Base-by-base conservation (phyloP, 2,329 filamentous ascomycete genomes). In the Trichophyton benhamiae region DNA sequence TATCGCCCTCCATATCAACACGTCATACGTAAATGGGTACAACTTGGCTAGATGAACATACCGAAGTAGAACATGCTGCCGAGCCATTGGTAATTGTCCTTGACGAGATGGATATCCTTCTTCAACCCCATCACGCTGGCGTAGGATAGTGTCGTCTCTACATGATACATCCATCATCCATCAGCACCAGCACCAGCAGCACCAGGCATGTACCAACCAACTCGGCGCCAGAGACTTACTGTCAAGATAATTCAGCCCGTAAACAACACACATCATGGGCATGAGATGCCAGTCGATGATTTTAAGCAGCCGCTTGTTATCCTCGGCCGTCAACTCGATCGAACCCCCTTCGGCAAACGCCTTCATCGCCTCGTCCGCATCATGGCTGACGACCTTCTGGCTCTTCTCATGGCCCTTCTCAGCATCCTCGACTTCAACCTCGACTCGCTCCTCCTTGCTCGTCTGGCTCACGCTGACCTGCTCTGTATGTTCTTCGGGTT, bases 221-320 rank as follows among this genome's bases (percentile, higher is more conserved):
- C 38, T 42, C 15, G 1, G 15, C 27, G 27, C 59, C 6, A 11
- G 33, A 20, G 25, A 57, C 72, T 46, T 71, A 76, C 74, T 79
- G 64, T 79, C 81, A 5, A 85, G 72, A 67, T 78, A 84, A 65
- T 84, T 82, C 67, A 84, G 73, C 1, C 80, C 80, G 65, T 85
- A 84, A 3, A 84, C 76, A 33, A 82, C 67, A 62, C 81, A 84
- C 67, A 85, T 75, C 65, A 84, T 72, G 0, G 82, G 83, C 78
- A 85, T 82, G 65, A 84, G 71, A 67, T 83, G 80, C 78, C 76
- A 80, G 69, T 87, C 85, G 63, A 87, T 86, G 60, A 77, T 81
- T 17, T 77, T 73, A n/a, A 87, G 68, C 15, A 87, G 68, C n/a
- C 81, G 74, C 65, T 78, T 81, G 65, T 83, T 84, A 25, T 81